Evolutionary conservation across 768 basidiomycete genomes (phyloP).

Genomic region (Butyriboletus loyo): DNA sequence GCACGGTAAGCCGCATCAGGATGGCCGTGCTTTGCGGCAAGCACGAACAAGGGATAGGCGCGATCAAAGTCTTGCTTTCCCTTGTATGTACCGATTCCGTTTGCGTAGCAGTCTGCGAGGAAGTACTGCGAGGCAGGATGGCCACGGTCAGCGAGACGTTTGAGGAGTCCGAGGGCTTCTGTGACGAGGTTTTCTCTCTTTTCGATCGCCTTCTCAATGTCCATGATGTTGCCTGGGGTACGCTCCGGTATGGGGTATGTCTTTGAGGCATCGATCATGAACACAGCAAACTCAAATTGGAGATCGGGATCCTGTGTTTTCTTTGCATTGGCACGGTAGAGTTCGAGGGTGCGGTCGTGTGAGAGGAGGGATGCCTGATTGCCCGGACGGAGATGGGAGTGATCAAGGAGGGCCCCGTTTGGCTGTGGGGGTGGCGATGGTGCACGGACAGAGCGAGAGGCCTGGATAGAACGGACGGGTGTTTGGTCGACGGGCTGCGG

Average conservation of each 20-base stretch:
- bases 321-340: constrained; percentile 96
- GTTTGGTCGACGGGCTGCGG: constrained; percentile 26
- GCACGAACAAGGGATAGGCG: constrained; percentile 92
- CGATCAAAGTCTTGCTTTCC: constrained; percentile 94
- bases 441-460: constrained; percentile 55
- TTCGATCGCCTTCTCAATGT: constrained; percentile 75
- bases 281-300: constrained; percentile 97
- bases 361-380: constrained; percentile 90
- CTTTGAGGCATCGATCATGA: constrained; percentile 98
- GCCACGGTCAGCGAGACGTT: constrained; percentile 89
- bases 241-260: constrained; percentile 72
- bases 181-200: constrained; percentile 85
- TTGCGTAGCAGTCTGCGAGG: constrained; percentile 96
- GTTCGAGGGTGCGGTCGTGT: constrained; percentile 93
- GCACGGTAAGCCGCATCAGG: constrained; percentile 94
- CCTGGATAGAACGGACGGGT: constrained; percentile 37
- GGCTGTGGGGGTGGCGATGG: constrained; percentile 58
- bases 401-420: constrained; percentile 71
- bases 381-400: constrained; percentile 90
- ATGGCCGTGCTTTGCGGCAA: constrained; percentile 96
- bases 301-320: constrained; percentile 98
- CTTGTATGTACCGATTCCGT: constrained; percentile 93
- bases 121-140: constrained; percentile 96
- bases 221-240: constrained; percentile 71
- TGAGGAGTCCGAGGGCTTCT: constrained; percentile 85